Percentiles rank a stretch among this genome's conserved stretches.
Evolutionary conservation across 2,329 filamentous ascomycete genomes (phyloP).

Genomic region (Xylaria arbuscula): DNA sequence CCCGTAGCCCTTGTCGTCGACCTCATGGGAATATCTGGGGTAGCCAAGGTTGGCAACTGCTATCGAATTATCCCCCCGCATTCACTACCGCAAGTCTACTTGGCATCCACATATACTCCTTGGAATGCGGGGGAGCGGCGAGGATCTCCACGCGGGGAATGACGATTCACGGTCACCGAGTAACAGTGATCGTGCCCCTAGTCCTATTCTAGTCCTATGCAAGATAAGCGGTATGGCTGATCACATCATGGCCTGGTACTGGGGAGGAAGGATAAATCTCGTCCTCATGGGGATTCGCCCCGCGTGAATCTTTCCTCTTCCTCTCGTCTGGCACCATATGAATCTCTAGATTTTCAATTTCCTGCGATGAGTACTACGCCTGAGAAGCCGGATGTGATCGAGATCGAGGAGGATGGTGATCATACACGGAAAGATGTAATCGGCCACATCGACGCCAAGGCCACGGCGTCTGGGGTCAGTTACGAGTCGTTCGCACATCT

Average conservation of each 20-base stretch:
- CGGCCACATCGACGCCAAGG: conserved; percentile 40
- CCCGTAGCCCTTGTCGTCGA: neutral
- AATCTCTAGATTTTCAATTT: neutral
- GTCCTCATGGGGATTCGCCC: neutral
- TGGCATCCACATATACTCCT: neutral
- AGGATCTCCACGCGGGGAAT: conserved; percentile 21
- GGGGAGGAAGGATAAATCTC: neutral
- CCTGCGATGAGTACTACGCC: conserved; percentile 37
- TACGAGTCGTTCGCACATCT: conserved; percentile 54
- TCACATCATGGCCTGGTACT: neutral
- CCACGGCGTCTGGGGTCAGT: conserved; percentile 41
- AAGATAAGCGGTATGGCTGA: conserved; percentile 12
- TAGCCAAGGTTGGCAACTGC: neutral
- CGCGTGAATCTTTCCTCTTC: neutral
- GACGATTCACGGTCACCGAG: conserved; percentile 16
- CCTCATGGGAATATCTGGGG: neutral
- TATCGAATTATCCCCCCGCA: conserved; percentile 16
- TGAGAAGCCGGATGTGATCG: conserved; percentile 39
- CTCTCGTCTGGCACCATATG: neutral
- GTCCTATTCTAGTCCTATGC: neutral
- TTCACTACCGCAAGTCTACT: neutral
- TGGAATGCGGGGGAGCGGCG: conserved; percentile 18
- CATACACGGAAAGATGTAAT: conserved; percentile 37
- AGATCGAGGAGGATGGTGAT: conserved; percentile 36
- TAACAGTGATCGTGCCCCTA: neutral